Conservation (phyloP, 2,329 filamentous ascomycete species). For the Byssochlamys sp. region DNA sequence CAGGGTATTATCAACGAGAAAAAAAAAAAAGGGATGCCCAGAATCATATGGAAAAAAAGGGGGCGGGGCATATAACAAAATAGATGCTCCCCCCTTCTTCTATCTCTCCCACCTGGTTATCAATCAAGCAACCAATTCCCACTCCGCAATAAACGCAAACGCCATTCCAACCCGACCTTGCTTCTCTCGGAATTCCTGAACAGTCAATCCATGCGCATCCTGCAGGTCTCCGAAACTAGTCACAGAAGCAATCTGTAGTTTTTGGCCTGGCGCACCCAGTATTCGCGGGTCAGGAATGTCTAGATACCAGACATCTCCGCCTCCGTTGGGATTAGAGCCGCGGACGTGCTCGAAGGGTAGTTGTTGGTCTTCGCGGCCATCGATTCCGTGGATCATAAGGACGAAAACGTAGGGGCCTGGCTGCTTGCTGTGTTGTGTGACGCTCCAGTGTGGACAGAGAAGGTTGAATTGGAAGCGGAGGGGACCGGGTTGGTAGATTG, state of each 20-base stretch:
- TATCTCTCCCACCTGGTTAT: background rate
- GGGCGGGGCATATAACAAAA: too few relatives aligned
- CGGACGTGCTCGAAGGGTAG: constrained; percentile 53
- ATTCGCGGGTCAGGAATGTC: constrained; percentile 57
- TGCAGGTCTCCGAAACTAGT: constrained; percentile 41
- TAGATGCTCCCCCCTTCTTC: too few relatives aligned
- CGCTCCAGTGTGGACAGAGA: constrained; percentile 72
- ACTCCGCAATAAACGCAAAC: constrained; percentile 45
- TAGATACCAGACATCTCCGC: constrained; percentile 70
- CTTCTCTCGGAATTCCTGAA: constrained; percentile 39
- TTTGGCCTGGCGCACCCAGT: constrained; percentile 61
- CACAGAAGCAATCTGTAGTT: constrained; percentile 55
- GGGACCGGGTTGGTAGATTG: constrained; percentile 46
- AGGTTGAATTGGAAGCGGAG: constrained; percentile 74
- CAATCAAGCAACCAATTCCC: constrained; percentile 38
- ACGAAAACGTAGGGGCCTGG: constrained; percentile 61
- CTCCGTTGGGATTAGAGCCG: constrained; percentile 41
- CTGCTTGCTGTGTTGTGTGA: constrained; percentile 52
- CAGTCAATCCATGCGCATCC: constrained; percentile 45
- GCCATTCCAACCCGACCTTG: constrained; percentile 40
- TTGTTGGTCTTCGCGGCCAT: constrained; percentile 58
- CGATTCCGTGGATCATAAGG: constrained; percentile 55
- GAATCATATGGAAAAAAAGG: background rate
- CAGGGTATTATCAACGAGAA: background rate
- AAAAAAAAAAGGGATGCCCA: background rate